These are phyloP conservation scores for Umbelopsis ramanniana DNA, from an alignment of 192 early-diverging fungal genomes.

Conservation along the genomic window DNA sequence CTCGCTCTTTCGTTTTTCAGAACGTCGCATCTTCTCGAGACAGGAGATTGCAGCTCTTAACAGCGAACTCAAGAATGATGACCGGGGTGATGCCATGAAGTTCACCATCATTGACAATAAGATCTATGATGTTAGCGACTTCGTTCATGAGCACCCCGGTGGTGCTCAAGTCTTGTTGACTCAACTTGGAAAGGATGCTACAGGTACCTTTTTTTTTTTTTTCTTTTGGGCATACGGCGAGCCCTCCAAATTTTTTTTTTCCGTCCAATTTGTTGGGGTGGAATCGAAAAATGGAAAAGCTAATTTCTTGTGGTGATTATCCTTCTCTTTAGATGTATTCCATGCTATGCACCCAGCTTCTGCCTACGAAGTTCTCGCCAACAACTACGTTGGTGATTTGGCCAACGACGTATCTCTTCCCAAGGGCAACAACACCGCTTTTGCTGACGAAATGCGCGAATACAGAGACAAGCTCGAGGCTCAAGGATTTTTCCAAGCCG, in stretches of 20 bases:
- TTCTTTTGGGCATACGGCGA: background rate
- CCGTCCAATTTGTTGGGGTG: slow-evolving; percentile 4
- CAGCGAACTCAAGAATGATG: slow-evolving; percentile 31
- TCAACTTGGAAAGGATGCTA: slow-evolving; percentile 74
- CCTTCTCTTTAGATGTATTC: slow-evolving; percentile 62
- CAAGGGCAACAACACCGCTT: slow-evolving; percentile 44
- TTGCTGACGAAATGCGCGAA: slow-evolving; percentile 66
- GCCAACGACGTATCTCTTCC: background rate
- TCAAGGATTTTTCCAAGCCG: slow-evolving; percentile 65
- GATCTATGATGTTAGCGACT: slow-evolving; percentile 81
- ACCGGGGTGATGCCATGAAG: slow-evolving; percentile 45
- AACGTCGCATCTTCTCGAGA: slow-evolving; percentile 29
- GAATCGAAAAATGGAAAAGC: background rate
- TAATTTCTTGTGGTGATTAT: slow-evolving; percentile 7
- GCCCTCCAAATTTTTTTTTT: slow-evolving; percentile 4
- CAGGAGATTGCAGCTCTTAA: slow-evolving; percentile 27
- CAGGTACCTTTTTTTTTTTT: slow-evolving; percentile 47
- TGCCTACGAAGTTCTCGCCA: slow-evolving; percentile 67
- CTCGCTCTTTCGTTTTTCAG: background rate
- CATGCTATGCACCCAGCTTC: slow-evolving; percentile 75
- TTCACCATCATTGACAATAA: slow-evolving; percentile 78
- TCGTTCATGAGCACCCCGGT: slow-evolving; percentile 78
- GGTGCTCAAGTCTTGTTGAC: slow-evolving; percentile 71
- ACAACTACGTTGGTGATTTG: slow-evolving; percentile 80
- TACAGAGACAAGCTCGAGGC: slow-evolving; percentile 55